Conservation (phyloP, 225 moss, liverwort and hornwort genomes). For the Sphagnum contortum region DNA sequence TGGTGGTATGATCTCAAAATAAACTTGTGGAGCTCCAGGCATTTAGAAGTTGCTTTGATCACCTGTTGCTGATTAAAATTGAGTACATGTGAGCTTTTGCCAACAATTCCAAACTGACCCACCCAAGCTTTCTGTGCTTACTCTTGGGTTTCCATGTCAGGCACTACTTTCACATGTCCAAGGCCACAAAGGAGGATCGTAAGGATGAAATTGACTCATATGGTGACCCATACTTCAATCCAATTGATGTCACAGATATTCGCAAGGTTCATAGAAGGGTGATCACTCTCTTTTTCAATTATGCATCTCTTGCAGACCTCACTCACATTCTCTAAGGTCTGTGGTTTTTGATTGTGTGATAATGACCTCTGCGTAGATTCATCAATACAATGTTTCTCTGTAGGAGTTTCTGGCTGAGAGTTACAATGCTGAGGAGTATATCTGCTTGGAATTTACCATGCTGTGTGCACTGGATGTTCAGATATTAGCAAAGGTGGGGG, state of each 20-base stretch:
- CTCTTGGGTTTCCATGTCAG: background rate
- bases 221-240: background rate
- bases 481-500: slow-evolving; percentile 9
- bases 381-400: too few species aligned
- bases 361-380: too few species aligned
- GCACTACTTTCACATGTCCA: slow-evolving; percentile 2
- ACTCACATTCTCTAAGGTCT: background rate
- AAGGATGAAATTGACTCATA: background rate
- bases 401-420: too few species aligned
- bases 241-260: background rate
- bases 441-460: too few species aligned
- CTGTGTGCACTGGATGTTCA: background rate
- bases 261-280: background rate
- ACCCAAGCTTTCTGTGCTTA: background rate
- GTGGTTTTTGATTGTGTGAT: background rate
- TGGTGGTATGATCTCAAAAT: too few species aligned
- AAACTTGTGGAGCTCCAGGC: too few species aligned
- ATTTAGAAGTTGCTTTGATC: too few species aligned
- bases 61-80: too few species aligned
- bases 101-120: background rate
- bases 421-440: too few species aligned
- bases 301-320: background rate
- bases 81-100: too few species aligned
- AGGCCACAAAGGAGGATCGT: background rate
- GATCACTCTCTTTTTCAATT: background rate